These are phyloP conservation scores for Blastobotrys ciferrii DNA, from an alignment of 1,139 yeast genomes.

Conservation along the genomic window DNA sequence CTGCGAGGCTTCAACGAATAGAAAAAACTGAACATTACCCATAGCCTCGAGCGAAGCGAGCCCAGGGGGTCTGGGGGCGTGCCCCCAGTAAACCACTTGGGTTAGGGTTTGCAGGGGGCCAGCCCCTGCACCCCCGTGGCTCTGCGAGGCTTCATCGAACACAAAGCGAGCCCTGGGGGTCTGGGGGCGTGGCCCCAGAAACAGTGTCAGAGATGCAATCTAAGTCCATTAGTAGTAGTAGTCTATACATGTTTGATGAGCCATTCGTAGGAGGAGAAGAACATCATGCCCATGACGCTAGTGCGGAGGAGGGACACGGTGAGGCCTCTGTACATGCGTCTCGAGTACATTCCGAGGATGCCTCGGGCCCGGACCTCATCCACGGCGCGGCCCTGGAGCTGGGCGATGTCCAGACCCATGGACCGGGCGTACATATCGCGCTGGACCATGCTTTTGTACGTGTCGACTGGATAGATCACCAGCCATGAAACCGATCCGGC, in stretches of 20 bases:
- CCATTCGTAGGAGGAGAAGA: constrained; percentile 69
- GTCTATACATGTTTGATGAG: constrained; percentile 21
- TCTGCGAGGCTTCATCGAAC: no score
- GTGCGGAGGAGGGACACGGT: constrained; percentile 73
- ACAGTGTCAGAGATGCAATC: neutral
- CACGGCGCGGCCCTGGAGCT: constrained; percentile 34
- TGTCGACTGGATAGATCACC: constrained; percentile 74
- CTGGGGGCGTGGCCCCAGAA: no score
- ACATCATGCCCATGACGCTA: constrained; percentile 68
- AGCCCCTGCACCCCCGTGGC: no score
- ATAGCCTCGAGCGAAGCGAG: no score
- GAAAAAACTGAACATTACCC: no score
- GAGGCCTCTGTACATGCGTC: constrained; percentile 68
- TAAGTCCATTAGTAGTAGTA: constrained; percentile 1
- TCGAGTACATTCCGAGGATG: constrained; percentile 34
- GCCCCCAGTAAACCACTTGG: no score
- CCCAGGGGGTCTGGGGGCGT: no score
- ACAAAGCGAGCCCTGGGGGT: no score
- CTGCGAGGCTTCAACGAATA: no score
- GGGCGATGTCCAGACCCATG: constrained; percentile 49
- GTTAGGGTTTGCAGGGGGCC: no score
- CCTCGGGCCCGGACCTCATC: constrained; percentile 18
- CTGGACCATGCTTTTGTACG: constrained; percentile 71
- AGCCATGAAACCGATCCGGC: constrained; percentile 77
- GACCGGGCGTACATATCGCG: constrained; percentile 68